Evolutionary conservation across 306 rosid species (phyloP).

Genomic region (Cucumis cinereus): DNA sequence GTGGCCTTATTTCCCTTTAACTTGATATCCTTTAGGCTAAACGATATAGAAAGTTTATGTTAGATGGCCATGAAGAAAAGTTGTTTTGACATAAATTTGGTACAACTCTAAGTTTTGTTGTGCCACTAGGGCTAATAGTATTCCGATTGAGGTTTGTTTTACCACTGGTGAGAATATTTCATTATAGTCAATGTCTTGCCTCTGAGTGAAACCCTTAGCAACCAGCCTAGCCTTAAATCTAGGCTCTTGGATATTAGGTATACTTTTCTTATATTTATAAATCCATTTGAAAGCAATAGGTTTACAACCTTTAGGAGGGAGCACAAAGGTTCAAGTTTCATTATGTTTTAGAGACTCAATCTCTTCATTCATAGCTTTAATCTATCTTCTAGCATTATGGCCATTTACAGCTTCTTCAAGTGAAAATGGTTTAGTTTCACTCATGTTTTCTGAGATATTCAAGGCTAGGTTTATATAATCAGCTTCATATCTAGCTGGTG

Average conservation of each 20-base stretch:
- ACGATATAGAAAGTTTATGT: not conserved
- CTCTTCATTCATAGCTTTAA: too few species aligned
- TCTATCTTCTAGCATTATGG: too few species aligned
- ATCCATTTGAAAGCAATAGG: not conserved
- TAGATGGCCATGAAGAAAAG: not conserved
- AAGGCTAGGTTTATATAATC: too few species aligned
- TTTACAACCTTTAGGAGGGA: not conserved
- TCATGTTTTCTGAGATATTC: too few species aligned
- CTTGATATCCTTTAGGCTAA: not conserved
- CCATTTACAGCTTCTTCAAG: too few species aligned
- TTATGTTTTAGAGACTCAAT: too few species aligned
- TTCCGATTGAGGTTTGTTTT: not conserved
- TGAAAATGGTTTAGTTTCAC: too few species aligned
- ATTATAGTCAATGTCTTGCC: too few species aligned
- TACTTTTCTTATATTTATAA: not conserved
- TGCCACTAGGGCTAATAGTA: not conserved
- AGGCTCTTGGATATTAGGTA: not conserved
- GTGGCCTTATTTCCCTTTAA: not conserved
- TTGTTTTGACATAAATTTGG: not conserved
- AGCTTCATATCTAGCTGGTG: too few species aligned
- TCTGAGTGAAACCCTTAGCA: not conserved
- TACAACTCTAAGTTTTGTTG: not conserved
- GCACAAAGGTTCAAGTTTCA: too few species aligned
- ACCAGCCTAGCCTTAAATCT: not conserved
- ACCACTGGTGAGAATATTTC: not conserved